Percentiles rank a stretch among this genome's conserved stretches.
Evolutionary conservation across 305 asterid genomes (phyloP).

Genomic region (Coffea humblotiana): DNA sequence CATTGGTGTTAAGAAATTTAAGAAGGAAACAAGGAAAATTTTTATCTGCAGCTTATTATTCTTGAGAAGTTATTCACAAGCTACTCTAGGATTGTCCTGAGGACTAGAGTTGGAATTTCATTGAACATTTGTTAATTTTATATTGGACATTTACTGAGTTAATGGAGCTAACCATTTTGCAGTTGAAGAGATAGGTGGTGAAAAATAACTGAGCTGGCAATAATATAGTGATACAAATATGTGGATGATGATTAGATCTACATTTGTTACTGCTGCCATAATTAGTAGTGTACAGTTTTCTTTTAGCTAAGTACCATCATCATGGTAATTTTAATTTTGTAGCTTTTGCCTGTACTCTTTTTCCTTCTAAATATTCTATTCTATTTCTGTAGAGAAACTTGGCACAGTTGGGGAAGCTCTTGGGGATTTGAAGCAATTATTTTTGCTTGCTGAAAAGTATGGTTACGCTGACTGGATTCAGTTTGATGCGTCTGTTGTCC

Average conservation of each 20-base stretch:
- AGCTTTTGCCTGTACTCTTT: not conserved
- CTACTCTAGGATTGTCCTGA: not conserved
- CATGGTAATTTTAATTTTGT: not conserved
- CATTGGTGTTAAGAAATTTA: not conserved
- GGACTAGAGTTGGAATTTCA: not conserved
- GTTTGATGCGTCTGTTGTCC: constrained; percentile 95
- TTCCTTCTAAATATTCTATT: not conserved
- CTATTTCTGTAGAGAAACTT: constrained; percentile 60
- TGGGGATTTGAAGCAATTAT: constrained; percentile 68
- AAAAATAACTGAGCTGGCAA: not conserved
- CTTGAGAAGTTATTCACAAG: not conserved
- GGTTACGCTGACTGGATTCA: constrained; percentile 96
- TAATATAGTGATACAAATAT: not conserved
- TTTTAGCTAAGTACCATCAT: too few species aligned
- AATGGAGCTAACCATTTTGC: not conserved
- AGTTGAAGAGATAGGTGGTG: not conserved
- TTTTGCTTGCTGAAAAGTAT: constrained; percentile 79
- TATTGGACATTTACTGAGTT: not conserved
- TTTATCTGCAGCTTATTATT: not conserved
- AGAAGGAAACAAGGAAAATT: not conserved
- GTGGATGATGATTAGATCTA: not conserved
- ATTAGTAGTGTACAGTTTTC: not conserved
- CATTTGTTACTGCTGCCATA: not conserved
- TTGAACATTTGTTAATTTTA: not conserved
- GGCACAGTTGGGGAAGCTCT: constrained; percentile 79